phyloP scores from a whole-genome alignment of 2,329 filamentous ascomycete species.

The Simplicillium sp. region DNA sequence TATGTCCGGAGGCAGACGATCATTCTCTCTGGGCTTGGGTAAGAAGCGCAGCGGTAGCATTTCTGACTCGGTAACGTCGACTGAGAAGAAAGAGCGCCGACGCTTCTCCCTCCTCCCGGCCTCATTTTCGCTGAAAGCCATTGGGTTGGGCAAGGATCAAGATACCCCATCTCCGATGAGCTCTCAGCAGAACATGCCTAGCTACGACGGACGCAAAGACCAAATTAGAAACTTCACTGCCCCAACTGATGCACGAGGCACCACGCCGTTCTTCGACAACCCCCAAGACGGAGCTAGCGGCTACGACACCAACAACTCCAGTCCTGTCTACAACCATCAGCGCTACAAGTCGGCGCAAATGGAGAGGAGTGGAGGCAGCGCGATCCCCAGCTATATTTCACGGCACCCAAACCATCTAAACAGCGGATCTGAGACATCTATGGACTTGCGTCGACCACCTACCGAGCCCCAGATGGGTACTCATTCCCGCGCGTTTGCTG shows the following conservation, averaged over 20 bases:
- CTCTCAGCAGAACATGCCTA: constrained; percentile 43
- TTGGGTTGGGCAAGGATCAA: constrained; percentile 50
- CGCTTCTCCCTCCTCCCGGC: constrained; percentile 64
- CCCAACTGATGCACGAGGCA: constrained; percentile 23
- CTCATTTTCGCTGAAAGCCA: constrained; percentile 54
- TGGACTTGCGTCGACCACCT: constrained; percentile 35
- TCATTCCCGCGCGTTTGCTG: constrained; percentile 31
- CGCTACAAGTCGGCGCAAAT: constrained; percentile 30
- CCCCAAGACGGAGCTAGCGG: constrained; percentile 25
- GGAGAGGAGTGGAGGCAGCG: constrained; percentile 28
- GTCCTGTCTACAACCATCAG: constrained; percentile 27
- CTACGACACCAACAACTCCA: constrained; percentile 22
- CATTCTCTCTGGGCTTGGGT: constrained; percentile 58
- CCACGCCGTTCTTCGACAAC: constrained; percentile 29
- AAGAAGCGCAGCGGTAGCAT: constrained; percentile 65
- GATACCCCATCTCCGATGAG: constrained; percentile 34
- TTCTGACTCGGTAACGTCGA: constrained; percentile 42
- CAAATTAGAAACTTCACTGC: constrained; percentile 21
- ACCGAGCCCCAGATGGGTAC: constrained; percentile 29
- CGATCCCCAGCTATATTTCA: constrained; percentile 36
- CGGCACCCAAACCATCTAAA: constrained; percentile 34
- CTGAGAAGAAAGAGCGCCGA: constrained; percentile 48
- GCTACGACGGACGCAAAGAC: constrained; percentile 31
- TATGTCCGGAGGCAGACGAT: constrained; percentile 45
- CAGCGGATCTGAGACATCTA: constrained; percentile 44